Percentiles rank a stretch among this genome's conserved stretches.
phyloP scores from a whole-genome alignment of 2,329 filamentous ascomycete species.

The Alternaria burnsii region DNA sequence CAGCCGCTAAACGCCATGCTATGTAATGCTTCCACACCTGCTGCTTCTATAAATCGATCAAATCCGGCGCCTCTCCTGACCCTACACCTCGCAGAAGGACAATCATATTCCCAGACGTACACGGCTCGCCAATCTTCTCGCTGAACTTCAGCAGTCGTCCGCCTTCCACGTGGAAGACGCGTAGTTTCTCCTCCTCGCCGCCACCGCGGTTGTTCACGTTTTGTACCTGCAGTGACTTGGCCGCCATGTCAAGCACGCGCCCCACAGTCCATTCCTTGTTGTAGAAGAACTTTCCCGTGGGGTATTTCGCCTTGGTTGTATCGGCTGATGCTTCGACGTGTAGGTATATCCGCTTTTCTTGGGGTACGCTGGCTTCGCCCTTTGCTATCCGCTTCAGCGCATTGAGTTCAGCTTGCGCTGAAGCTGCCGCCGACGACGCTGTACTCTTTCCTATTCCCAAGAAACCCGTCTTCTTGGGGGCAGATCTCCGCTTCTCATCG shows the following conservation, averaged over 20 bases:
- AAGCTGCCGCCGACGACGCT: slow-evolving; percentile 58
- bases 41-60: slow-evolving; percentile 63
- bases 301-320: slow-evolving; percentile 83
- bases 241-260: slow-evolving; percentile 78
- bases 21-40: not conserved
- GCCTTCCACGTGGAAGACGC: slow-evolving; percentile 93
- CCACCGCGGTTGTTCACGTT: slow-evolving; percentile 83
- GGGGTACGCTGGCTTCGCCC: slow-evolving; percentile 81
- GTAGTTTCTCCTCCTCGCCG: slow-evolving; percentile 78
- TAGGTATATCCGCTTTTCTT: slow-evolving; percentile 88
- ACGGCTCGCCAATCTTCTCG: slow-evolving; percentile 78
- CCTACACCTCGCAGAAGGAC: slow-evolving; percentile 89
- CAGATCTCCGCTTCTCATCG: slow-evolving; percentile 59
- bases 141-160: slow-evolving; percentile 86
- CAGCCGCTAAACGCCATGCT: not conserved
- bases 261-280: slow-evolving; percentile 85
- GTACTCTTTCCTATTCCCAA: slow-evolving; percentile 34
- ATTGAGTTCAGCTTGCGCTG: slow-evolving; percentile 74
- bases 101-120: slow-evolving; percentile 87
- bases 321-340: slow-evolving; percentile 90
- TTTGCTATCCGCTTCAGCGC: slow-evolving; percentile 87
- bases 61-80: slow-evolving; percentile 70
- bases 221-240: slow-evolving; percentile 77
- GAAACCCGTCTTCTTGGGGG: slow-evolving; percentile 35
- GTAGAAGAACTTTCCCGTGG: slow-evolving; percentile 65